These are phyloP conservation scores for Ascocoryne sarcoides DNA, from an alignment of 2,329 filamentous ascomycete species.

Conservation along the genomic window DNA sequence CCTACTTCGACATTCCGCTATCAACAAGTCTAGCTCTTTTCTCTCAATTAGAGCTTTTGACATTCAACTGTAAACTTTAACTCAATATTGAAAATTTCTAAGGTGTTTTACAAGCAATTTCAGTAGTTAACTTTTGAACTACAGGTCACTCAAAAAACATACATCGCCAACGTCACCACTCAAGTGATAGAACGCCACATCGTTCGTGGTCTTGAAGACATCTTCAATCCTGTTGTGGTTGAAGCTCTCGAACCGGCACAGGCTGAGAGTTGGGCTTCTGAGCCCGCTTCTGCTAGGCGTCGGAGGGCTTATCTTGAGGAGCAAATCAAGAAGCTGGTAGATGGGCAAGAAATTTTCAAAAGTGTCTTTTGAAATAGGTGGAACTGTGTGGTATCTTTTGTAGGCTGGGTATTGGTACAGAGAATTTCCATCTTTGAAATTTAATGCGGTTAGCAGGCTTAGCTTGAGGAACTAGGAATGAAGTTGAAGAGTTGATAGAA, in stretches of 20 bases:
- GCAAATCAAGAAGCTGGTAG: constrained; percentile 23
- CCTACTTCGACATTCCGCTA: too few relatives aligned
- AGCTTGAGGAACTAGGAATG: too few relatives aligned
- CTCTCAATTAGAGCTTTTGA: too few relatives aligned
- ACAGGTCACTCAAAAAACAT: constrained; percentile 27
- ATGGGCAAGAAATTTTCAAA: constrained; percentile 23
- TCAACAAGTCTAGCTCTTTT: too few relatives aligned
- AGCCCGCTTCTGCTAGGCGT: constrained; percentile 17
- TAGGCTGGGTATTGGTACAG: too few relatives aligned
- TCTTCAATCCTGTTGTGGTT: constrained; percentile 21
- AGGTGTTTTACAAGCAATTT: neutral
- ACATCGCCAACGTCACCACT: constrained; percentile 28
- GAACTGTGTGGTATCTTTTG: too few relatives aligned
- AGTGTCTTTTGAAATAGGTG: constrained; percentile 9
- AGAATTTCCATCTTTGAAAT: too few relatives aligned
- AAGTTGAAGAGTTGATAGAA: too few relatives aligned
- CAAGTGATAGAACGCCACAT: constrained; percentile 30
- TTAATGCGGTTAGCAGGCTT: too few relatives aligned
- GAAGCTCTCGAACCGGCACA: constrained; percentile 15
- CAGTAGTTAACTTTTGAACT: neutral
- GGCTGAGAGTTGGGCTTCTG: constrained; percentile 22
- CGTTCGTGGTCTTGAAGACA: constrained; percentile 22
- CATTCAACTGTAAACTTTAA: too few relatives aligned
- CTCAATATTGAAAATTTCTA: too few relatives aligned
- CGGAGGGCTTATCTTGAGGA: constrained; percentile 22